Evolutionary conservation across 805 yeast genomes (phyloP), one percentile per base, ranked within the genome.

Genomic region (Pichia californica): DNA sequence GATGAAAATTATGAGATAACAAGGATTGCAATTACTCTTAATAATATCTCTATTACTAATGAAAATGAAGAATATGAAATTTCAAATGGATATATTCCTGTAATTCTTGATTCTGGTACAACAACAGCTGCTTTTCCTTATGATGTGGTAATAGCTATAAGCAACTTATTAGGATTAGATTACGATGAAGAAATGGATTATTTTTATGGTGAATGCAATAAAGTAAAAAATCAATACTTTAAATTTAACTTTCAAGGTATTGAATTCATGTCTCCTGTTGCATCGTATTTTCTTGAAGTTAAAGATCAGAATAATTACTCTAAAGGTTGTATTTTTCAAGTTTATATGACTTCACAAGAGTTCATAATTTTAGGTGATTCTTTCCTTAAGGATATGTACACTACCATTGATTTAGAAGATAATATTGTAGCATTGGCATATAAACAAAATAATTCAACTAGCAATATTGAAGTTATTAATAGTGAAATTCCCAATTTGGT

Each of bases 201-300:
- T 33, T 79, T 73, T 51, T 15, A 59, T 10, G 55, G 74, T 48
- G 59, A 57, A 4, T 79, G 84, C 56, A 40, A 39, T 48, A 32
- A 53, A 4, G 25, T 20, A 13, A 37, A 47, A 16, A 46, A 51
- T 26, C 32, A 37, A 16, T 35, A 44, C 50, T 51, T 74, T 10
- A 57, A 62, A 27, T 74, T 73, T 50, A 61, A 70, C 50, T 76
- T 81, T 59, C 74, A 76, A 43, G 84, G 83, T 4, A 59, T 68
- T 20, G 50, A 55, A 8, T 74, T 79, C 45, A 54, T 61, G 8
- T 74, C 74, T 8, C 81, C 83, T 26, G 54, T 72, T 13, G 13
- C 41, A 7, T 40, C 41, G 10, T 38, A 45, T 20, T 35, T 43
- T 6, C 15, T 27, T 26, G 23, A 47, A 13, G 20, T 31, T 21